Conservation (phyloP, 208 protist species). For the Crithidia sp. region DNA sequence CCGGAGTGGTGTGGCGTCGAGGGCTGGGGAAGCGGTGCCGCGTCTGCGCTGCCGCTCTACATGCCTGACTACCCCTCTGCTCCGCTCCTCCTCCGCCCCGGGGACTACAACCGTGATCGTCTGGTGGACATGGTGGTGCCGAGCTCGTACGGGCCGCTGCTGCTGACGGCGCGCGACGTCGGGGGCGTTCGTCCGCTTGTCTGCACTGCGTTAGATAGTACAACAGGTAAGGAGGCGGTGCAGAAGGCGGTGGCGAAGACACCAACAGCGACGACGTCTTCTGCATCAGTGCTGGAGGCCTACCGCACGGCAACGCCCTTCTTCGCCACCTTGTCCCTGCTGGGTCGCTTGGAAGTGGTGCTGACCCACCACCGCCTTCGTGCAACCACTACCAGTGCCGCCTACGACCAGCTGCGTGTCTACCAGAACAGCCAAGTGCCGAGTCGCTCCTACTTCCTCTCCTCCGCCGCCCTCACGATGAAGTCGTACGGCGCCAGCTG, state of each 20-base stretch:
- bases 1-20: constrained; percentile 23
- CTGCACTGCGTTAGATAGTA: constrained; percentile 27
- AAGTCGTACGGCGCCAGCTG: constrained; percentile 36
- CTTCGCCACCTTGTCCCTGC: constrained; percentile 40
- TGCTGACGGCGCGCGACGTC: constrained; percentile 38
- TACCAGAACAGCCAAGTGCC: constrained; percentile 39
- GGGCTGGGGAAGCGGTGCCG: neutral
- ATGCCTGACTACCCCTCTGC: constrained; percentile 30
- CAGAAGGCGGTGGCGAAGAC: neutral
- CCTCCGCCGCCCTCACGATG: constrained; percentile 43
- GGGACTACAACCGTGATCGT: constrained; percentile 71
- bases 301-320: constrained; percentile 52
- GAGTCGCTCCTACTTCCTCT: constrained; percentile 56
- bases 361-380: constrained; percentile 30
- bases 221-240: constrained; percentile 17
- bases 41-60: constrained; percentile 14
- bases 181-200: constrained; percentile 1
- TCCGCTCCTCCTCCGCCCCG: constrained; percentile 56
- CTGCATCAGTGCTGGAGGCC: constrained; percentile 2
- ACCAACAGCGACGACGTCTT: neutral
- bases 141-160: constrained; percentile 62
- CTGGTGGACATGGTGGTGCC: constrained; percentile 62
- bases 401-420: constrained; percentile 1
- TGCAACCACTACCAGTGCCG: neutral
- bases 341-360: constrained; percentile 51